phyloP scores from a whole-genome alignment of 1,284 basidiomycete species.

The Phylloporus sp. region DNA sequence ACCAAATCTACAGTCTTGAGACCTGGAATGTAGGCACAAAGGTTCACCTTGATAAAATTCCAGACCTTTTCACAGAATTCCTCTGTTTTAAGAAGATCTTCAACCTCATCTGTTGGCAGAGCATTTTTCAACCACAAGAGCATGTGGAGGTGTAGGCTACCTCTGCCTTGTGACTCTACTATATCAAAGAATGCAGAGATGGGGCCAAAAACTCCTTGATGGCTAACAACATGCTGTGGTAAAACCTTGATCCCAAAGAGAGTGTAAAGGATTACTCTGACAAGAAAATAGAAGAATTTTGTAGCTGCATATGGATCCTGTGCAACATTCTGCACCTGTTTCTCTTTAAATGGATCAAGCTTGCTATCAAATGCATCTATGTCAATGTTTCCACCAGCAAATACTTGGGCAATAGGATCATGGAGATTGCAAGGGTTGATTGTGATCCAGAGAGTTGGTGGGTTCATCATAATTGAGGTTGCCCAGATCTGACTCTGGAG shows the following conservation, averaged over 20 bases:
- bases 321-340: background rate
- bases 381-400: background rate
- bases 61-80: background rate
- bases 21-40: background rate
- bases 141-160: background rate
- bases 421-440: background rate
- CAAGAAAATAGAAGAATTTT: background rate
- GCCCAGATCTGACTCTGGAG: no score
- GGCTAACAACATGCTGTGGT: no score
- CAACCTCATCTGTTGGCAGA: no score
- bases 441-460: background rate
- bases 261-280: background rate
- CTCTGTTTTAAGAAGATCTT: no score
- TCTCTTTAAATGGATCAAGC: background rate
- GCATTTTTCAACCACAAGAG: no score
- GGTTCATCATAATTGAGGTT: no score
- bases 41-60: background rate
- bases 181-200: background rate
- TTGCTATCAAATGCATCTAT: background rate
- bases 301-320: constrained; percentile 2
- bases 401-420: background rate
- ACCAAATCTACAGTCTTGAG: background rate
- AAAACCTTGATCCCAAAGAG: background rate
- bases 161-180: background rate
- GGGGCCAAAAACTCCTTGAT: background rate